Conservation (phyloP, 805 yeast species). For the Starmerella apis region DNA sequence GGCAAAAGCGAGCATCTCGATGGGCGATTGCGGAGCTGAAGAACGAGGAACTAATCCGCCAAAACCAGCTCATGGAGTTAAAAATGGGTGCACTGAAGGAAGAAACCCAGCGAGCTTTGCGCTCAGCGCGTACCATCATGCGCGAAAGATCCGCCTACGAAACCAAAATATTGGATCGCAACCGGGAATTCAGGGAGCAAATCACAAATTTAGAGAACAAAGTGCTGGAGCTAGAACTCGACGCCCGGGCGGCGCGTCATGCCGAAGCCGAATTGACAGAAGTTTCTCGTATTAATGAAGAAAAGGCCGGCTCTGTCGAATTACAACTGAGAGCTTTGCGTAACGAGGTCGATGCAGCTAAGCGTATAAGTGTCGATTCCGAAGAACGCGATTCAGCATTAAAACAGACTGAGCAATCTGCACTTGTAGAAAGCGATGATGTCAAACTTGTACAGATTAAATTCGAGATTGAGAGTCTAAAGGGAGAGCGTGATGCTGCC, state of each 20-base stretch:
- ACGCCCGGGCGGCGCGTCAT: slow-evolving; percentile 27
- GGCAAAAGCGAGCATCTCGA: slow-evolving; percentile 30
- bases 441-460: slow-evolving; percentile 6
- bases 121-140: slow-evolving; percentile 29
- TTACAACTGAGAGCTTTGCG: slow-evolving; percentile 6
- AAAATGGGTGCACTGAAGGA: slow-evolving; percentile 26
- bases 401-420: not conserved
- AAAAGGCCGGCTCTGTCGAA: slow-evolving; percentile 25
- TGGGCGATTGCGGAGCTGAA: slow-evolving; percentile 28
- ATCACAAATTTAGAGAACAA: slow-evolving; percentile 23
- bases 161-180: slow-evolving; percentile 29
- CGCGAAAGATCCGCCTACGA: slow-evolving; percentile 34
- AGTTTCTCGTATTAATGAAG: slow-evolving; percentile 30
- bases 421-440: not conserved
- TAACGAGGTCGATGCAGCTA: slow-evolving; percentile 1
- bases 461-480: slow-evolving; percentile 14
- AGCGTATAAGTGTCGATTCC: not conserved
- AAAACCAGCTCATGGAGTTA: slow-evolving; percentile 28
- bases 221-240: slow-evolving; percentile 22
- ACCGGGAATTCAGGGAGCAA: slow-evolving; percentile 29
- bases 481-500: slow-evolving; percentile 7
- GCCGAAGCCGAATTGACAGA: slow-evolving; percentile 29
- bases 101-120: slow-evolving; percentile 30
- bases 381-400: not conserved
- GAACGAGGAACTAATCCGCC: slow-evolving; percentile 27